A percentile compares a stretch with the other conserved stretches of the same genome.
Conservation (phyloP, 163 green algal species). For the Smithsoniella earleae region DNA sequence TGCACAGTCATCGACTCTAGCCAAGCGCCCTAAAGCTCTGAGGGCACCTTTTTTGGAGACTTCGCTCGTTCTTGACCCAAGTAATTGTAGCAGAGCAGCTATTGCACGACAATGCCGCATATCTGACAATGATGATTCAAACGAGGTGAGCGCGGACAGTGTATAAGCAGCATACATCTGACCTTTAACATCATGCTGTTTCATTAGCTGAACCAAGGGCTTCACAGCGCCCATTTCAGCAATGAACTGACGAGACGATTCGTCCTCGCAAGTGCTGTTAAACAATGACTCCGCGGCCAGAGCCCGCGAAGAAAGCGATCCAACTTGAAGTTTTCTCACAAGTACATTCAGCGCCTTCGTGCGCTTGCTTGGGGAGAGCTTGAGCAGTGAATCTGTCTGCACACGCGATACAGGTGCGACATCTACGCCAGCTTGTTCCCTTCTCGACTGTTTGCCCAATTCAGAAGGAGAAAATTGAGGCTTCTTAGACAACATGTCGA, state of each 20-base stretch:
- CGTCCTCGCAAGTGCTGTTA: conserved; percentile 42
- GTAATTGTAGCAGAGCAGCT: conserved; percentile 39
- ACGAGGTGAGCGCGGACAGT: conserved; percentile 43
- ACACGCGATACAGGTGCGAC: not conserved
- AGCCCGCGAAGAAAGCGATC: not conserved
- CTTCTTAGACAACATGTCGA: too few species aligned
- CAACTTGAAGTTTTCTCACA: not conserved
- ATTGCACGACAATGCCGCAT: conserved; percentile 38
- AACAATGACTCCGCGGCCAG: conserved; percentile 46
- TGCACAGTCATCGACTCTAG: conserved; percentile 37
- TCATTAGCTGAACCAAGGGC: conserved; percentile 42
- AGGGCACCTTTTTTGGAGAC: conserved; percentile 45
- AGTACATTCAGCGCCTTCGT: not conserved
- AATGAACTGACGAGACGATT: conserved; percentile 31
- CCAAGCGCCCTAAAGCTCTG: conserved; percentile 46
- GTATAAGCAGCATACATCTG: conserved; percentile 52
- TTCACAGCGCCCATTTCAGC: conserved; percentile 36
- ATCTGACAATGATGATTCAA: conserved; percentile 33
- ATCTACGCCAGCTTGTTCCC: too few species aligned
- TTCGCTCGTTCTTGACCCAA: conserved; percentile 7
- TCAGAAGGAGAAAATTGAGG: too few species aligned
- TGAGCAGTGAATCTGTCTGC: conserved; percentile 11
- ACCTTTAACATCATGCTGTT: conserved; percentile 36
- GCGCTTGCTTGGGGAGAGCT: conserved; percentile 11
- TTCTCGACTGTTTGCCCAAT: too few species aligned